These are phyloP conservation scores for Theobroma cacao DNA, from an alignment of 345 rosid species.

Conservation along the genomic window DNA sequence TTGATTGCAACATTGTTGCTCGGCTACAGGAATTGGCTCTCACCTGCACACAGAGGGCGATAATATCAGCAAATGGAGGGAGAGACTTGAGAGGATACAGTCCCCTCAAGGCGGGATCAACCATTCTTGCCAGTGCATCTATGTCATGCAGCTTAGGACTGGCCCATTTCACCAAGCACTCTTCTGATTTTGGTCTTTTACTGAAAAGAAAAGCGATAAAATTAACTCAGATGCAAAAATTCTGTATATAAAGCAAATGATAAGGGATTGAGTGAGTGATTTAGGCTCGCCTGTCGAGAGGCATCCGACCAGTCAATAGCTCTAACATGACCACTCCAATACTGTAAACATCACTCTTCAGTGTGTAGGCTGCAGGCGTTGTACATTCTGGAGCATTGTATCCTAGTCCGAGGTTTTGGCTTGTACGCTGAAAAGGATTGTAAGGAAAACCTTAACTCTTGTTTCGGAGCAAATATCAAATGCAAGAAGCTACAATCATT, in stretches of 20 bases:
- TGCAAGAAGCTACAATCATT: neutral
- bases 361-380: slow-evolving; percentile 63
- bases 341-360: slow-evolving; percentile 88
- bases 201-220: slow-evolving; percentile 24
- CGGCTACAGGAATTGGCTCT: neutral
- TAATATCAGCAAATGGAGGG: slow-evolving; percentile 70
- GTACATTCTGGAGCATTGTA: slow-evolving; percentile 95
- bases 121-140: slow-evolving; percentile 66
- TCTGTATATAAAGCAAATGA: neutral
- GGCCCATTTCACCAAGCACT: slow-evolving; percentile 84
- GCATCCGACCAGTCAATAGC: slow-evolving; percentile 80
- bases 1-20: neutral
- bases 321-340: slow-evolving; percentile 97
- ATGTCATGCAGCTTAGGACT: slow-evolving; percentile 68
- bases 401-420: slow-evolving; percentile 87
- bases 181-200: slow-evolving; percentile 64
- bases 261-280: neutral
- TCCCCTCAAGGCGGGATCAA: slow-evolving; percentile 88
- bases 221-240: neutral
- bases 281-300: slow-evolving; percentile 59
- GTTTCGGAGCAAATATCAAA: neutral
- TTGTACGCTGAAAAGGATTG: slow-evolving; percentile 52
- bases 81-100: slow-evolving; percentile 81
- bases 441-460: neutral
- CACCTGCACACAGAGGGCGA: slow-evolving; percentile 88